These are phyloP conservation scores for Porphyra umbilicalis DNA, from an alignment of 31 red algal species.

Conservation along the genomic window DNA sequence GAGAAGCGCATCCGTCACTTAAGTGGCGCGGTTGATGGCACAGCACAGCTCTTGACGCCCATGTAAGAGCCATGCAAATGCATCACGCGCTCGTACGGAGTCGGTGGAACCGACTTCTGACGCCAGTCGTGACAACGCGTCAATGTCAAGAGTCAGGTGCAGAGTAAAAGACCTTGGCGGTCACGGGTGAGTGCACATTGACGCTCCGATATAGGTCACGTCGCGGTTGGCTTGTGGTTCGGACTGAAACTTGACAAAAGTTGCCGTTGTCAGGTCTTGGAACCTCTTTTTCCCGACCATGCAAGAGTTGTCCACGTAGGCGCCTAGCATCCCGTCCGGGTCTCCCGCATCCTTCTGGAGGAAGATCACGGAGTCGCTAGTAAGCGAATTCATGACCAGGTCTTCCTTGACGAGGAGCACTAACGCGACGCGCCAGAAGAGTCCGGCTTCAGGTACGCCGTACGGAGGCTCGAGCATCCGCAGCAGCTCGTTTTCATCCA, in stretches of 20 bases:
- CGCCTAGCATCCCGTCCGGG: background rate
- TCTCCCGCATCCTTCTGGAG: background rate
- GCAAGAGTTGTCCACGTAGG: background rate
- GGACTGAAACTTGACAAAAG: constrained; percentile 9
- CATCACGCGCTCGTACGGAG: no score
- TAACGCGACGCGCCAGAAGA: constrained; percentile 8
- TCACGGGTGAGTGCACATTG: no score
- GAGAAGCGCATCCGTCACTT: background rate
- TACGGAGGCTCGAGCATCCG: no score
- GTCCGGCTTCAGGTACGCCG: constrained; percentile 8
- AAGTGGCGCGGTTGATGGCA: constrained; percentile 1
- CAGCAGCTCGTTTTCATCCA: no score
- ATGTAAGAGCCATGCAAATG: no score
- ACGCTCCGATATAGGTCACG: constrained; percentile 7
- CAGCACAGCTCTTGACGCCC: background rate
- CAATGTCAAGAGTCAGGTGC: no score
- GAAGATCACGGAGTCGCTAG: constrained; percentile 1
- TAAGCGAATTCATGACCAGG: constrained; percentile 10
- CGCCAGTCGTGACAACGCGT: no score
- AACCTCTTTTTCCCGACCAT: background rate
- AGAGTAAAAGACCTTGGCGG: no score
- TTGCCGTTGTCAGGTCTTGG: background rate
- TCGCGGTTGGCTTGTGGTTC: constrained; percentile 5
- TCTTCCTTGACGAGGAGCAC: background rate
- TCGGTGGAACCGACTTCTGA: no score